Evolutionary conservation across 1,284 basidiomycete species (phyloP), one percentile per base, ranked within the genome.

Genomic region (Leccinum insolens): DNA sequence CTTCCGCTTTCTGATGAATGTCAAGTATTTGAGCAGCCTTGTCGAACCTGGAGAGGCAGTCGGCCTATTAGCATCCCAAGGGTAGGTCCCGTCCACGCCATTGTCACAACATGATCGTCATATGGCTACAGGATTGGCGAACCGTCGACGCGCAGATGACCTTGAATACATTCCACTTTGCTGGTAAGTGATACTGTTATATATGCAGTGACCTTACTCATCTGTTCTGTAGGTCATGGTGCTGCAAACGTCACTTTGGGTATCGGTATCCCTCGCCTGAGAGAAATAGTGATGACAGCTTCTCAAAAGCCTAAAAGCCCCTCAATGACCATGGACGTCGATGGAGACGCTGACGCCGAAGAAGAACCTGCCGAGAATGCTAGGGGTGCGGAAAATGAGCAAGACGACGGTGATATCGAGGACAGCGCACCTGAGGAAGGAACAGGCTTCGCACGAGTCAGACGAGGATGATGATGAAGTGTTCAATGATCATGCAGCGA

Each of bases 261-360:
- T 88, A 99, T 99, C 73, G 98, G 98, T 88, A 99, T 99, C 73
- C 98, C 98, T 61, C 96, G 98, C 81, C 85, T 99, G 28, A 91
- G 97, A 80, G 98, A 99, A 82, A 99, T 99, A 75, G 95, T 99
- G 76, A 99, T 99, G 96, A 99, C 98, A 1, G 98, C 98, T 7
- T 97, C 98, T 6, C 89, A 91, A 73, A 94, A 96, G 75, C 98
- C 97, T 67, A 96, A 96, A 80, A 99, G 97, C 3, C 98, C 98
- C 14, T 99, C 96, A n/a, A 37, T 99, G 98, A 91, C 86, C 57
- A 92, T 28, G 28, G 31, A 31, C 31, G 31, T 34, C 7, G 84
- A 82, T 5, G 85, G 81, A 11, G 81, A 80, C 25, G 84, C 80
- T 12, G 68, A 82, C 81, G 65, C 81, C 79, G 71, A 79, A 79